These are phyloP conservation scores for Pythium pyrilobum DNA, from an alignment of 352 stramenopile species.

Conservation along the genomic window DNA sequence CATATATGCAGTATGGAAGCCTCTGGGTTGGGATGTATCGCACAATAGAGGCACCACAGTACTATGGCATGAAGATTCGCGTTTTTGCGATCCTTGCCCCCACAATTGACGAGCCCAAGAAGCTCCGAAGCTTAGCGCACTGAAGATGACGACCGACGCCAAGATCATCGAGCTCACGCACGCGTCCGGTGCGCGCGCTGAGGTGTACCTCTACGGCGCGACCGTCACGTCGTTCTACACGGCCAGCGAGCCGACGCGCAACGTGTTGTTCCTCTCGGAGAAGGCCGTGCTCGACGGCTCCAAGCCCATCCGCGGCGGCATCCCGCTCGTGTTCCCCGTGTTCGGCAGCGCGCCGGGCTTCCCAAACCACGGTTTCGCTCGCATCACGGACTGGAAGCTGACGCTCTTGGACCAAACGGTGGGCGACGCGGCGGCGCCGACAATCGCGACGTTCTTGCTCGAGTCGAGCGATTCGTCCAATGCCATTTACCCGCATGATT, in stretches of 20 bases:
- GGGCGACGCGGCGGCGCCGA: conserved; percentile 35
- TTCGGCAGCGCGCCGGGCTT: conserved; percentile 88
- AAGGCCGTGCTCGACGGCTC: conserved; percentile 87
- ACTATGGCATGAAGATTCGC: not conserved
- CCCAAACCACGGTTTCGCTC: conserved; percentile 93
- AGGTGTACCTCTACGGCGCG: conserved; percentile 90
- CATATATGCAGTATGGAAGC: conserved; percentile 1
- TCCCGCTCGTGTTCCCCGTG: conserved; percentile 96
- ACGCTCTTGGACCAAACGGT: conserved; percentile 35
- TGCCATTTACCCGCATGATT: conserved; percentile 72
- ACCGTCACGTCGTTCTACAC: conserved; percentile 88
- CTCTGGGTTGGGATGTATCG: not conserved
- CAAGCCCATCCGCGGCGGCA: conserved; percentile 94
- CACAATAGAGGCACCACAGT: not conserved
- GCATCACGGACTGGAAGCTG: conserved; percentile 67
- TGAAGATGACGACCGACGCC: conserved; percentile 3
- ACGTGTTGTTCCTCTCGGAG: conserved; percentile 92
- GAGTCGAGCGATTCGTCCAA: conserved; percentile 32
- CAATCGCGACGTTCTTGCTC: conserved; percentile 61
- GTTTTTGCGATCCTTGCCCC: no score
- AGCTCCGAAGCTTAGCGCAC: not conserved
- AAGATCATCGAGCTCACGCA: conserved; percentile 47
- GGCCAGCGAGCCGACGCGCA: conserved; percentile 53
- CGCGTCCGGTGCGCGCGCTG: conserved; percentile 54
- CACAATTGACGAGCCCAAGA: not conserved